Base-by-base conservation (phyloP, 805 yeast species). In the Saccharomycopsis selenospora region DNA sequence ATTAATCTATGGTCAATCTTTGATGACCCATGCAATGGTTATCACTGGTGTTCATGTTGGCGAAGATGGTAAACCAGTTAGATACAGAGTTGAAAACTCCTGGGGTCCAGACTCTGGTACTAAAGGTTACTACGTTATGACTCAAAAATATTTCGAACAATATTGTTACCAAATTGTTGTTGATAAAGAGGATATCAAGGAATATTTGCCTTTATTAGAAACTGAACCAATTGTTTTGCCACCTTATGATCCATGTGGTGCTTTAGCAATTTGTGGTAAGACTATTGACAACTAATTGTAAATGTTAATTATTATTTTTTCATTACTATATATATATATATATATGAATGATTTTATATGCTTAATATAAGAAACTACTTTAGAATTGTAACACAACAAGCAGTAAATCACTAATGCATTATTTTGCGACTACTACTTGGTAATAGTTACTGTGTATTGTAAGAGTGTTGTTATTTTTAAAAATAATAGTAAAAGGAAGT, bases 21-120 rank as follows among this genome's bases (percentile, higher is more conserved):
- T 79, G 55, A 85, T 87, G 93, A 87, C 95, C 13, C 96, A 87
- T 59, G 96, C 96, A 36, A 87, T 87, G 95, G 72, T 80, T 18
- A 77, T 87, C 58, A 81, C 89, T 7, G 95, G 80, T 28, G 91
- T 85, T 41, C 89, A 86, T 63, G 66, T 86, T 29, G 88, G 82
- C 54, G 77, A 71, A 11, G 52, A 66, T 14, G 82, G 81, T 3
- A 68, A 71, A 50, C 85, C 87, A 20, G 66, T 76, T 26, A 72
- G 87, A 54, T 82, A 84, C 72, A 71, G 80, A 58, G 88, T 82
- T 36, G 88, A 83, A 63, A 82, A 83, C 66, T 80, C 87, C 10
- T 82, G 89, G 89, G 87, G 88, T 53, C 73, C 76, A 48, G 81
- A 77, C 48, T 66, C 73, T 11, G 90, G 89, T 49, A 66, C 68